Evolutionary conservation across 306 rosid genomes (phyloP).

Genomic region (Castanospermum australe): DNA sequence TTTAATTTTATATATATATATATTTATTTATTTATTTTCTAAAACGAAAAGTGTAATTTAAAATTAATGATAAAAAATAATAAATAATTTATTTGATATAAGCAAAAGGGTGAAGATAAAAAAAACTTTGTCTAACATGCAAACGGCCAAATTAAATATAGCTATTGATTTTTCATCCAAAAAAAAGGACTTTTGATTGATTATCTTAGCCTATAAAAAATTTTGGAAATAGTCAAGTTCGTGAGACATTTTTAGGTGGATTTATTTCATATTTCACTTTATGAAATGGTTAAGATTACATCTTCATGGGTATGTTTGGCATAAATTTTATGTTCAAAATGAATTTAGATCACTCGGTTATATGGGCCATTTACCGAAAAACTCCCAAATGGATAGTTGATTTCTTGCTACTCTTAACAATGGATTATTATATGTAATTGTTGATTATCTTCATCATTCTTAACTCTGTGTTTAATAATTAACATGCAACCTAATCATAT

Average conservation of each 20-base stretch:
- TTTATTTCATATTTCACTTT: neutral
- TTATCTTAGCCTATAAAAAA: neutral
- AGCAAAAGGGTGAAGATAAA: neutral
- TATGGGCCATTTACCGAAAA: too few relatives aligned
- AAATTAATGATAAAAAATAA: too few relatives aligned
- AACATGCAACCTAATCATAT: neutral
- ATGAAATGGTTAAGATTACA: neutral
- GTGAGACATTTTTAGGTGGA: neutral
- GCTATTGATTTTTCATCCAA: too few relatives aligned
- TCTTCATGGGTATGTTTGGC: neutral
- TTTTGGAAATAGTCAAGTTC: neutral
- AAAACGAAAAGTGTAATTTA: too few relatives aligned
- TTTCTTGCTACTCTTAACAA: neutral
- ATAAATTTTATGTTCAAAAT: neutral
- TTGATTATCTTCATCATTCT: neutral
- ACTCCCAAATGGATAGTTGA: neutral
- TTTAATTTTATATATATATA: too few relatives aligned
- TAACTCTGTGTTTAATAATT: neutral
- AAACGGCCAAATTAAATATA: neutral
- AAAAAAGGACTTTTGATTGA: neutral
- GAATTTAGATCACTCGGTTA: neutral
- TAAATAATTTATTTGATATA: neutral
- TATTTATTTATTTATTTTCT: too few relatives aligned
- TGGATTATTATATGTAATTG: neutral
- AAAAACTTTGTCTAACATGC: neutral